Conservation (phyloP, 192 early-diverging fungal genomes). For the Jimgerdemannia lactiflua region DNA sequence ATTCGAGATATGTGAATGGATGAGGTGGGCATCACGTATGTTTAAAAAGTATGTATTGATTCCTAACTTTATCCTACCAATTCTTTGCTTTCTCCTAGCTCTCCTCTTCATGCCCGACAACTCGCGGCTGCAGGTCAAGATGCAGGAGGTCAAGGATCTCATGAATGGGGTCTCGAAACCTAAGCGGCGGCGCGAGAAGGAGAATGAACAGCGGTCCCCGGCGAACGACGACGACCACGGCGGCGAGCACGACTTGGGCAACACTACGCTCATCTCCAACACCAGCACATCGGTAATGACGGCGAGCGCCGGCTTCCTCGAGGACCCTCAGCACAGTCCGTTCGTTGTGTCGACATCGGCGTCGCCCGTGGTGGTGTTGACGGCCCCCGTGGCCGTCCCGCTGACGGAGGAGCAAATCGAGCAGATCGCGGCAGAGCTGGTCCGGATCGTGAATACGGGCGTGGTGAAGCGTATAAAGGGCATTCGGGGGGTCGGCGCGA, state of each 20-base stretch:
- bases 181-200: background rate
- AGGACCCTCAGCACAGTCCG: background rate
- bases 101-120: constrained; percentile 41
- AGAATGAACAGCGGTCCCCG: background rate
- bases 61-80: too few species aligned
- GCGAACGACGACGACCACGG: background rate
- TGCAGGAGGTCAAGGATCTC: constrained; percentile 29
- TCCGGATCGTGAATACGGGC: constrained; percentile 54
- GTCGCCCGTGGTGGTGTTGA: background rate
- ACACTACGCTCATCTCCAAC: background rate
- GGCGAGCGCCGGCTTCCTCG: background rate
- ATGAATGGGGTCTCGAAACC: constrained; percentile 24
- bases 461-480: constrained; percentile 49
- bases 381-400: background rate
- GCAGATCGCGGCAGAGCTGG: constrained; percentile 16
- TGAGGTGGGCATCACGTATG: too few species aligned
- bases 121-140: constrained; percentile 39
- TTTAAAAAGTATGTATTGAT: too few species aligned
- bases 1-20: too few species aligned
- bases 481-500: constrained; percentile 56
- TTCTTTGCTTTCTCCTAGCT: constrained; percentile 15
- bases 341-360: background rate
- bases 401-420: constrained; percentile 9
- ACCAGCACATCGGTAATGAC: background rate
- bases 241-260: background rate